Evolutionary conservation across 345 rosid genomes (phyloP).

Genomic region (Turritis glabra): DNA sequence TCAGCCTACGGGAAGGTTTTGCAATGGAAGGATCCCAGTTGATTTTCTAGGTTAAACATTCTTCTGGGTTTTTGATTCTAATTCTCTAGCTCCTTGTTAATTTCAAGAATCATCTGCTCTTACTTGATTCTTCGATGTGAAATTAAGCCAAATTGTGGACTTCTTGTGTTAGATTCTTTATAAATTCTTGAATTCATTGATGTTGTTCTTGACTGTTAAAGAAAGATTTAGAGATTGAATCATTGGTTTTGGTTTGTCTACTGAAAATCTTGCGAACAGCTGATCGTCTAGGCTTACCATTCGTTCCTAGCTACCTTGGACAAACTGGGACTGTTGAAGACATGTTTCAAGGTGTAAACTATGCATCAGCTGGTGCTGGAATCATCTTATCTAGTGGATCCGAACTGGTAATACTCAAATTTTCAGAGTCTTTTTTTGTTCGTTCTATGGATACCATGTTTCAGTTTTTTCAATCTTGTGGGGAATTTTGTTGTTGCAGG

Average conservation of each 20-base stretch:
- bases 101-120: constrained; percentile 18
- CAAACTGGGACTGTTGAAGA: constrained; percentile 57
- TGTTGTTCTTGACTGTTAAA: background rate
- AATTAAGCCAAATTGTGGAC: background rate
- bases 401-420: constrained; percentile 54
- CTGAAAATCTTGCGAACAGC: constrained; percentile 46
- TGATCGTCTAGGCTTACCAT: constrained; percentile 71
- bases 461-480: background rate
- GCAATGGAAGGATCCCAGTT: constrained; percentile 92
- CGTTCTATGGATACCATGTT: background rate
- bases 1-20: constrained; percentile 81
- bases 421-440: background rate
- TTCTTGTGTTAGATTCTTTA: background rate
- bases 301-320: constrained; percentile 86
- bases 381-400: constrained; percentile 86
- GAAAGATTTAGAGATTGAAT: constrained; percentile 16
- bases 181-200: background rate
- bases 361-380: constrained; percentile 89
- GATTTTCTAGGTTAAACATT: constrained; percentile 66
- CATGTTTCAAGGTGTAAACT: constrained; percentile 82
- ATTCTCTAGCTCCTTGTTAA: background rate
- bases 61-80: background rate
- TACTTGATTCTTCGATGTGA: background rate
- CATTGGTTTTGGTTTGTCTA: background rate
- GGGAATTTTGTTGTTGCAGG: constrained; percentile 43